These are phyloP conservation scores for Globisporangium carolinianum DNA, from an alignment of 352 stramenopile genomes.

Conservation along the genomic window DNA sequence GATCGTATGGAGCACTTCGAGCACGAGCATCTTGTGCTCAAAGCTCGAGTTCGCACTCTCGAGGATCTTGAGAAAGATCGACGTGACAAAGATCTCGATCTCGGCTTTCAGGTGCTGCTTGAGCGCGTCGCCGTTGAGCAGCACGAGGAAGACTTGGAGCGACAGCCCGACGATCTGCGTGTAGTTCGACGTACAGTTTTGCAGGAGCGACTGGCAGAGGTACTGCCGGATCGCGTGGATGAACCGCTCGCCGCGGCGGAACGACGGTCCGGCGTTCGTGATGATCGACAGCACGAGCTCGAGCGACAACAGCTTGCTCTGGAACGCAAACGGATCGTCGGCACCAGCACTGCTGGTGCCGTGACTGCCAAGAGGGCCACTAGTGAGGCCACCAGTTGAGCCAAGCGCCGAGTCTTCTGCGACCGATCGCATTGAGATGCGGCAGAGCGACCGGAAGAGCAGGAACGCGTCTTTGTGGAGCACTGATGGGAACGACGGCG, in stretches of 20 bases:
- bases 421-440: constrained; percentile 88
- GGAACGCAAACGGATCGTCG: constrained; percentile 91
- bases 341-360: constrained; percentile 22
- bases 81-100: constrained; percentile 98
- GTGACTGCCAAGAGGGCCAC: constrained; percentile 7
- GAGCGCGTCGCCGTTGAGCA: constrained; percentile 80
- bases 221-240: constrained; percentile 96
- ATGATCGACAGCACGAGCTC: constrained; percentile 97
- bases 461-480: constrained; percentile 98
- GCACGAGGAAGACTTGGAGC: constrained; percentile 96
- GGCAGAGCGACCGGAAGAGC: constrained; percentile 96
- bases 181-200: constrained; percentile 98
- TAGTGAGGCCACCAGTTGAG: neutral
- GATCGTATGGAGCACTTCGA: constrained; percentile 95
- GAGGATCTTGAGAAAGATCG: constrained; percentile 97
- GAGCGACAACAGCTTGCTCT: constrained; percentile 96
- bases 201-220: constrained; percentile 95
- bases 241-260: constrained; percentile 94
- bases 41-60: constrained; percentile 96
- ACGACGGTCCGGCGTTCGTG: constrained; percentile 93
- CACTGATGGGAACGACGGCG: constrained; percentile 89
- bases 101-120: constrained; percentile 96
- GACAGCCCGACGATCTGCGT: constrained; percentile 95
- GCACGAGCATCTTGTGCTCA: constrained; percentile 96
- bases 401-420: constrained; percentile 79